phyloP scores from a whole-genome alignment of 768 basidiomycete species.

The Serendipita sp. region DNA sequence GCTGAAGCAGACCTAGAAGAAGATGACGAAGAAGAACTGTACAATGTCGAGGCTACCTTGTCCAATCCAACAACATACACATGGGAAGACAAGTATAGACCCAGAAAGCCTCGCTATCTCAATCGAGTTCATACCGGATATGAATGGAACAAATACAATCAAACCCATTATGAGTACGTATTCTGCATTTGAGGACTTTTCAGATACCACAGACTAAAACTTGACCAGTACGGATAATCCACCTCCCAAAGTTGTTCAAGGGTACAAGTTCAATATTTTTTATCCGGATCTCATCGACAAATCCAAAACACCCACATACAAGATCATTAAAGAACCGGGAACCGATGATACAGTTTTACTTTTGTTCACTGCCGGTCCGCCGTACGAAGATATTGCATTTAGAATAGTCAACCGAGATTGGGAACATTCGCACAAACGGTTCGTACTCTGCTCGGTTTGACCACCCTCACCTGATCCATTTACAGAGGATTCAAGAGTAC shows the following conservation, averaged over 20 bases:
- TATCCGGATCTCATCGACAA: constrained; percentile 99
- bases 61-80: constrained; percentile 72
- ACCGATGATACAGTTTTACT: constrained; percentile 91
- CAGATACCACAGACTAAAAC: constrained; percentile 10
- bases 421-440: constrained; percentile 98
- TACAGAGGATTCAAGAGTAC: constrained; percentile 85
- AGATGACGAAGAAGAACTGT: constrained; percentile 90
- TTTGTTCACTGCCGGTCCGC: constrained; percentile 90
- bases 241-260: constrained; percentile 97
- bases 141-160: constrained; percentile 99
- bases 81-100: constrained; percentile 98
- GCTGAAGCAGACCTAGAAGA: constrained; percentile 84
- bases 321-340: constrained; percentile 81
- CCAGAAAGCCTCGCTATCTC: constrained; percentile 94
- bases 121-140: constrained; percentile 98
- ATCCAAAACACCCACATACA: constrained; percentile 90
- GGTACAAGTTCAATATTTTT: constrained; percentile 99
- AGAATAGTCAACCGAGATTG: constrained; percentile 94
- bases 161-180: constrained; percentile 95
- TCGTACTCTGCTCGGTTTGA: constrained; percentile 10
- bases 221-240: constrained; percentile 78
- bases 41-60: constrained; percentile 85
- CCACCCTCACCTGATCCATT: constrained; percentile 8
- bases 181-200: background rate
- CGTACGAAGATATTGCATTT: constrained; percentile 98